These are phyloP conservation scores for Didymella exigua DNA, from an alignment of 2,329 filamentous ascomycete species.

Conservation along the genomic window DNA sequence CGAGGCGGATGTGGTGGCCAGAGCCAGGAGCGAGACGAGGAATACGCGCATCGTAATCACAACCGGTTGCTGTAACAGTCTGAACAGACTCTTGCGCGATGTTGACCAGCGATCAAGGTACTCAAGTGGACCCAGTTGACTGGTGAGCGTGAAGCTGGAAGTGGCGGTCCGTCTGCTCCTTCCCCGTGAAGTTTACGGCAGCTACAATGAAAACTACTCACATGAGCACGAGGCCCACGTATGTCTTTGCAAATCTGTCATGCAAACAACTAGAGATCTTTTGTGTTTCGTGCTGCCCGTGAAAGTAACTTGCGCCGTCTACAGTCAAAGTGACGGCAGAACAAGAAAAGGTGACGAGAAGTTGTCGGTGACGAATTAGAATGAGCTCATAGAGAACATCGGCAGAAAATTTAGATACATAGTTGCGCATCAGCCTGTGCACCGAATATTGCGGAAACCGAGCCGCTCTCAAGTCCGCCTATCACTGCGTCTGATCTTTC, in stretches of 20 bases:
- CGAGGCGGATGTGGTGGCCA: not conserved
- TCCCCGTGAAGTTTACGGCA: not conserved
- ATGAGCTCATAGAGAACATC: not conserved
- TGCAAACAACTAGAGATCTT: too few relatives aligned
- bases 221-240: not conserved
- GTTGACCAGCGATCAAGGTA: not conserved
- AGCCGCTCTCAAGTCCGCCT: not conserved
- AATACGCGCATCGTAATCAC: not conserved
- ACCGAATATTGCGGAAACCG: not conserved
- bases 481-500: constrained; percentile 9
- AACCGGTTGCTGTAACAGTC: not conserved
- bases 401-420: not conserved
- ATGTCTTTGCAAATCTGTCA: not conserved
- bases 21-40: not conserved
- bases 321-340: not conserved
- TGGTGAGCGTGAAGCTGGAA: not conserved
- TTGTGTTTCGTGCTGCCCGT: too few relatives aligned
- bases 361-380: not conserved
- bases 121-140: not conserved
- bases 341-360: not conserved
- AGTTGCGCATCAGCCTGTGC: not conserved
- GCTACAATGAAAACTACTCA: not conserved
- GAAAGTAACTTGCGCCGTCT: too few relatives aligned
- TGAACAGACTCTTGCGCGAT: not conserved
- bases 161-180: not conserved